These are phyloP conservation scores for Hypoxylon lenormandii DNA, from an alignment of 495 filamentous ascomycete species.

Conservation along the genomic window DNA sequence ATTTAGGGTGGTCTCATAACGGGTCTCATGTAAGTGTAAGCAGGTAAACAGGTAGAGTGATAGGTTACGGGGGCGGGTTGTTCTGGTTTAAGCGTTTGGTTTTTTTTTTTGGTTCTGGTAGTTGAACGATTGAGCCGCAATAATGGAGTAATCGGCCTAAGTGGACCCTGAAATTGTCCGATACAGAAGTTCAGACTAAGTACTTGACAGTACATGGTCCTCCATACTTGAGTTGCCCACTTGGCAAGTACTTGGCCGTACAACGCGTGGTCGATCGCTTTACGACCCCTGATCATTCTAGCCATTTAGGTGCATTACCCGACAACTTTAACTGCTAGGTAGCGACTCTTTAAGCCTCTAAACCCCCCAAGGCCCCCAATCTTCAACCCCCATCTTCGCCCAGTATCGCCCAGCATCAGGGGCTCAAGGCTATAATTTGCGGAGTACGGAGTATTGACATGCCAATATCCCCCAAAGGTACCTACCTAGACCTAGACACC, in stretches of 20 bases:
- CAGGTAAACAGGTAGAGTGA: not conserved
- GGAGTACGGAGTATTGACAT: conserved; percentile 43
- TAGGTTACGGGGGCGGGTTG: no score
- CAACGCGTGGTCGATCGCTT: not conserved
- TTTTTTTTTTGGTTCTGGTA: conserved; percentile 25
- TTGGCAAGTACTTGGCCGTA: conserved; percentile 16
- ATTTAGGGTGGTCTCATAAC: not conserved
- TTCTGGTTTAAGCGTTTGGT: no score
- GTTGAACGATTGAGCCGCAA: conserved; percentile 41
- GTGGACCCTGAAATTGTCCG: conserved; percentile 5
- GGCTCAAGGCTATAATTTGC: conserved; percentile 18
- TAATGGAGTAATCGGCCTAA: conserved; percentile 23
- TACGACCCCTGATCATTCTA: conserved; percentile 15
- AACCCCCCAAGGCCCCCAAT: not conserved
- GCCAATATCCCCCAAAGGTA: no score
- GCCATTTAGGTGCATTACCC: conserved; percentile 50
- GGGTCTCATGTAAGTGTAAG: not conserved
- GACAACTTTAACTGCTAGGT: conserved; percentile 37
- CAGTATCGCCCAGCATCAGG: no score
- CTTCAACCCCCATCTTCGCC: no score
- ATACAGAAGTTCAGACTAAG: conserved; percentile 1
- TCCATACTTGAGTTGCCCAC: not conserved
- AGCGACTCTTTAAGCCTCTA: not conserved
- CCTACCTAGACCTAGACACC: conserved; percentile 1
- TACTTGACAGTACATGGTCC: conserved; percentile 29